These are phyloP conservation scores for Tetracentron sinense DNA, from an alignment of 164 flowering plant genomes.

Conservation along the genomic window DNA sequence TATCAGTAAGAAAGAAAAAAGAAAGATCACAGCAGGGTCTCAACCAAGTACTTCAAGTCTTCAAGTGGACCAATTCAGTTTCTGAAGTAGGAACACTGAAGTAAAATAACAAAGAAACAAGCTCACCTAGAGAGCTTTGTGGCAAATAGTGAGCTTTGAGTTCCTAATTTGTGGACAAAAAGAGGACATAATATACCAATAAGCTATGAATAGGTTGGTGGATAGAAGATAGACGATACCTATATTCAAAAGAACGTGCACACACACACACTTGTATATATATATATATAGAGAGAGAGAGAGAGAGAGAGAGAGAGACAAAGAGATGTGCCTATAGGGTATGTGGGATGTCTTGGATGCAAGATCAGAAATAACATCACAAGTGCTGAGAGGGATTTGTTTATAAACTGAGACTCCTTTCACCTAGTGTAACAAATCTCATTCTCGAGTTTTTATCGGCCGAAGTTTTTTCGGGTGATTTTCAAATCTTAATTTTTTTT, in stretches of 20 bases:
- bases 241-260: too few relatives aligned
- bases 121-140: slow-evolving; percentile 87
- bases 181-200: background rate
- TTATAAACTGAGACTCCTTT: slow-evolving; percentile 83
- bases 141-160: slow-evolving; percentile 94
- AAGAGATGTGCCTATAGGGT: slow-evolving; percentile 65
- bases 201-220: background rate
- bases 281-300: background rate
- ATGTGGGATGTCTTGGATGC: slow-evolving; percentile 72
- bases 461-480: too few relatives aligned
- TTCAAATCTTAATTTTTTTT: too few relatives aligned
- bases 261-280: too few relatives aligned
- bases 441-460: too few relatives aligned
- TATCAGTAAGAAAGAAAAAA: background rate
- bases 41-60: too few relatives aligned
- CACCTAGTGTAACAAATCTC: too few relatives aligned
- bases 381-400: slow-evolving; percentile 78
- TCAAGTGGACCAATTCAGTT: too few relatives aligned
- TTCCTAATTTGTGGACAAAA: slow-evolving; percentile 43
- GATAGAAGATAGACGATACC: too few relatives aligned
- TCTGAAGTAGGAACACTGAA: background rate
- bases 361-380: slow-evolving; percentile 85
- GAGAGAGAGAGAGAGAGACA: slow-evolving; percentile 17
- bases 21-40: too few relatives aligned
- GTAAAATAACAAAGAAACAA: background rate